A percentile compares a stretch with the other conserved stretches of the same genome.
Evolutionary conservation across 2,329 filamentous ascomycete species (phyloP).

Genomic region (Pseudogymnoascus sp.): DNA sequence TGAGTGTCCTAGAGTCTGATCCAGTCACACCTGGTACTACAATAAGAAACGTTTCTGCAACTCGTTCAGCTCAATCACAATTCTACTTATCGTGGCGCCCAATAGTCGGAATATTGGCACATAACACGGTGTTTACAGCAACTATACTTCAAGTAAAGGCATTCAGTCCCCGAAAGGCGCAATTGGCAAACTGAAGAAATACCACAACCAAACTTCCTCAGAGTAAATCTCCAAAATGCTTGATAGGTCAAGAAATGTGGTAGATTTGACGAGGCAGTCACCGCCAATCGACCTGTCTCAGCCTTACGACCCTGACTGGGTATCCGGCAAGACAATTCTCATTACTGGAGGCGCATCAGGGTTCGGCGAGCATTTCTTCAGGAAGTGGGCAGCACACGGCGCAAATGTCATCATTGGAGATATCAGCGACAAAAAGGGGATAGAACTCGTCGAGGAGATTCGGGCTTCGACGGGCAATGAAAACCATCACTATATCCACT

Average conservation of each 20-base stretch:
- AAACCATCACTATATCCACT: slow-evolving; percentile 47
- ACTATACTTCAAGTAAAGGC: not conserved
- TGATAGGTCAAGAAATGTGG: not conserved
- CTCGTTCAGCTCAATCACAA: not conserved
- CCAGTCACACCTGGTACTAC: not conserved
- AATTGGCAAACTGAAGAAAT: not conserved
- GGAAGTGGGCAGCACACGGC: slow-evolving; percentile 44
- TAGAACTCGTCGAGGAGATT: slow-evolving; percentile 45
- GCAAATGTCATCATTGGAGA: slow-evolving; percentile 57
- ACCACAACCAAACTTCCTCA: not conserved
- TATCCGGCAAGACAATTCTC: slow-evolving; percentile 48
- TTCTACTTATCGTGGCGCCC: not conserved
- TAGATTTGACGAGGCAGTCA: slow-evolving; percentile 17
- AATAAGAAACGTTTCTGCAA: not conserved
- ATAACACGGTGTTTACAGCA: not conserved
- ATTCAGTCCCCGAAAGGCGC: not conserved
- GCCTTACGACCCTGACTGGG: slow-evolving; percentile 36
- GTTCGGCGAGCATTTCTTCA: slow-evolving; percentile 46
- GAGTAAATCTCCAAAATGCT: not conserved
- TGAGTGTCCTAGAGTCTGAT: not conserved
- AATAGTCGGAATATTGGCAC: not conserved
- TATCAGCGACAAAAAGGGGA: slow-evolving; percentile 45
- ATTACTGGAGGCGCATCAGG: slow-evolving; percentile 58
- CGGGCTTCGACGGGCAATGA: slow-evolving; percentile 33
- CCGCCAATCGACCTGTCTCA: slow-evolving; percentile 36